phyloP scores from a whole-genome alignment of 768 basidiomycete genomes.

The Leccinum rimulosum region DNA sequence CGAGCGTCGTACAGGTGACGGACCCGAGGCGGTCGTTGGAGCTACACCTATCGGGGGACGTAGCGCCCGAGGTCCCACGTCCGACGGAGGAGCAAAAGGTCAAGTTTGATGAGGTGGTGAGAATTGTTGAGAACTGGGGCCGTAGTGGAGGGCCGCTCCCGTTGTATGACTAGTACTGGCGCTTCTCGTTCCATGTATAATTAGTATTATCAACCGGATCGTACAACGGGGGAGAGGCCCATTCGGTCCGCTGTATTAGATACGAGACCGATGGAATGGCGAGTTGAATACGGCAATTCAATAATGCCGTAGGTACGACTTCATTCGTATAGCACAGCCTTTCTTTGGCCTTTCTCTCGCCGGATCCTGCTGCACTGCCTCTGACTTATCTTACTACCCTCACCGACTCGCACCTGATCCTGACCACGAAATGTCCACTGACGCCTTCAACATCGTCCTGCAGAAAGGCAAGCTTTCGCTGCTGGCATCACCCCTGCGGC shows the following conservation, averaged over 20 bases:
- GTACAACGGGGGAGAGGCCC: neutral
- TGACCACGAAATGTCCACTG: constrained; percentile 16
- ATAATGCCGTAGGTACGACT: neutral
- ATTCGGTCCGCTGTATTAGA: neutral
- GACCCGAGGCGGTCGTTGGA: neutral
- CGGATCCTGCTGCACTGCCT: neutral
- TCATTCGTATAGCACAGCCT: too few species aligned
- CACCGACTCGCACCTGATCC: neutral
- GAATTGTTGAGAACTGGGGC: constrained; percentile 57
- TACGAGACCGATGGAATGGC: neutral
- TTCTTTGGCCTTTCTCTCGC: neutral
- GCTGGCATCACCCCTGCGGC: neutral
- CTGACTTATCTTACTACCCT: neutral
- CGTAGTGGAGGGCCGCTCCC: neutral
- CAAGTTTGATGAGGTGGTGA: constrained; percentile 65
- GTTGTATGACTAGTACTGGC: neutral
- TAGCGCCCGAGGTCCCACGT: constrained; percentile 48
- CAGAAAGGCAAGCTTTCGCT: constrained; percentile 48
- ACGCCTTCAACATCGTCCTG: constrained; percentile 27
- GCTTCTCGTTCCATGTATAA: neutral
- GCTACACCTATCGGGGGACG: constrained; percentile 44
- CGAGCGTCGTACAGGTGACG: constrained; percentile 56
- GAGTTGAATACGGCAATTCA: neutral
- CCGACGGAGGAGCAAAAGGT: constrained; percentile 60
- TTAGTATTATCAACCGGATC: neutral